Conservation (phyloP, 495 filamentous ascomycete species). For the Penicillium canescens region DNA sequence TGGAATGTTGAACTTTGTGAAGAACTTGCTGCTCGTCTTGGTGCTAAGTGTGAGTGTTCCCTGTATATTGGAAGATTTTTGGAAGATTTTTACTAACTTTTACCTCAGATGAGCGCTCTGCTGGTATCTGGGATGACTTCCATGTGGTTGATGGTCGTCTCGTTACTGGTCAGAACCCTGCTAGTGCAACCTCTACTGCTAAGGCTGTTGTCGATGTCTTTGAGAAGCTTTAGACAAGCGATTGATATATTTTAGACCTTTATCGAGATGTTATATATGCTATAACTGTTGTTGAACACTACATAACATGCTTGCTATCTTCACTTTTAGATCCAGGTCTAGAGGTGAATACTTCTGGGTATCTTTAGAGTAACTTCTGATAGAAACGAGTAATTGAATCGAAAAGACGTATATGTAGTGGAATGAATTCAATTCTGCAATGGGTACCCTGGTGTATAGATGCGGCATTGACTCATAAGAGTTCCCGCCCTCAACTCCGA, state of each 20-base stretch:
- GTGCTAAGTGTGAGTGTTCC: constrained; percentile 37
- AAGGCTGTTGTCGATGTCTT: constrained; percentile 46
- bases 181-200: constrained; percentile 53
- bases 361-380: no score
- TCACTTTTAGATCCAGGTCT: no score
- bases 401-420: no score
- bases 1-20: constrained; percentile 43
- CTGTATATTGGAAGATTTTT: neutral
- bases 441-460: constrained; percentile 1
- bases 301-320: no score
- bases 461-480: constrained; percentile 18
- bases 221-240: constrained; percentile 29
- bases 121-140: constrained; percentile 49
- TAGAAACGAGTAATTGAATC: no score
- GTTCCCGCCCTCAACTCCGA: constrained; percentile 18
- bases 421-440: no score
- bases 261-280: neutral
- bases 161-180: constrained; percentile 73
- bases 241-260: neutral
- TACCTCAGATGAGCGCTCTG: constrained; percentile 32
- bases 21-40: constrained; percentile 27
- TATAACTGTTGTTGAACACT: neutral
- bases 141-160: constrained; percentile 54
- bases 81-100: neutral
- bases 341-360: no score